A percentile compares a stretch with the other conserved stretches of the same genome.
phyloP scores from a whole-genome alignment of 2,329 filamentous ascomycete species.

The Sordariomycetes sp. region DNA sequence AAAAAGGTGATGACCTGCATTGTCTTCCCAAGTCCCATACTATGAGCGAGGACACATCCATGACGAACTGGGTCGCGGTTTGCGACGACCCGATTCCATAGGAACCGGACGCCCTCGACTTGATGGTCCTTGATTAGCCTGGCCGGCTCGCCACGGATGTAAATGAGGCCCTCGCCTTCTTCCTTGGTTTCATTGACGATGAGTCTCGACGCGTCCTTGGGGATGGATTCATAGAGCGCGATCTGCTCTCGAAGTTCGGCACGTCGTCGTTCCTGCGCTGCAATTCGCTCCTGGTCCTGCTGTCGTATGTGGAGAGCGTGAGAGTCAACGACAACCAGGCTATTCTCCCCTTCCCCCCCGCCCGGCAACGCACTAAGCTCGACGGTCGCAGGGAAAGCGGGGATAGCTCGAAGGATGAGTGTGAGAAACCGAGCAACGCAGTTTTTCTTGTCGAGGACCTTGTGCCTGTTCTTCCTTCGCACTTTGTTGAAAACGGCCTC shows the following conservation, averaged over 20 bases:
- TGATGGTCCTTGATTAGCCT: constrained; percentile 67
- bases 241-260: constrained; percentile 33
- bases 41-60: constrained; percentile 76
- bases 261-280: constrained; percentile 42
- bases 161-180: constrained; percentile 49
- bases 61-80: constrained; percentile 42
- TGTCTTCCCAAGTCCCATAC: constrained; percentile 88
- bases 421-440: neutral
- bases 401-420: neutral
- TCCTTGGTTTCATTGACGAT: constrained; percentile 59
- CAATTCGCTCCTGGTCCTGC: constrained; percentile 38
- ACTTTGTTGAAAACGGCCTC: neutral
- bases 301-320: constrained; percentile 24
- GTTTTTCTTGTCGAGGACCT: neutral
- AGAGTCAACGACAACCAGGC: neutral
- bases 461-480: neutral
- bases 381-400: neutral
- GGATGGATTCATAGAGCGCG: constrained; percentile 28
- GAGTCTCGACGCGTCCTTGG: constrained; percentile 35
- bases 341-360: neutral
- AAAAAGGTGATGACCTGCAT: constrained; percentile 86
- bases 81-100: constrained; percentile 75
- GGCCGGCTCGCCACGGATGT: constrained; percentile 54
- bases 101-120: constrained; percentile 68
- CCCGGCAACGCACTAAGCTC: neutral